Base-by-base conservation (phyloP, 2,329 filamentous ascomycete species). In the Didymosphaeria variabile region DNA sequence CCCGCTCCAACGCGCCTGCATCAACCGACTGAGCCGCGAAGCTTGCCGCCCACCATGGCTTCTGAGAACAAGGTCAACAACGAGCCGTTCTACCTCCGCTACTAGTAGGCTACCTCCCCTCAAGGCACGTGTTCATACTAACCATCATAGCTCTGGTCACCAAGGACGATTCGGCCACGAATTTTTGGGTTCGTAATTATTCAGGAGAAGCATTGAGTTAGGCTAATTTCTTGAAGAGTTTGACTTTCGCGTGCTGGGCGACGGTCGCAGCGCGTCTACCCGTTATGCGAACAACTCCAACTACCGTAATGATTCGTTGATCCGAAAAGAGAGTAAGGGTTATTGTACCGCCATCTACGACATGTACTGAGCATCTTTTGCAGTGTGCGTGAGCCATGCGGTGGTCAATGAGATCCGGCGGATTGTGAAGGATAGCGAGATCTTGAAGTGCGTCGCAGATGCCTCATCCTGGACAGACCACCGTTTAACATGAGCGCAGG, bases 251-350 rank as follows among this genome's bases (percentile, higher is more conserved):
- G 92, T 93, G 26, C 87, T 98, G 49, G 93, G 93, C 57, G 95
- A 99, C 78, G 95, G 95, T 55, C 89, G 92, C 63, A 97, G 94
- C 77, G 95, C 95, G 8, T 92, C 95, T 55, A 93, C 94, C 34
- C 90, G 95, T 80, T 99, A 99, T 82, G 95, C 95, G 67, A 99
- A 99, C 85, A 99, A 99, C 81, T 98, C 94, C 60, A 99, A 99
- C 82, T 99, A 99, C 82, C 90, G 95, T 75, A 99, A 99, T 81
- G 95, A 99, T 79, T 97, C 94, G 65, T 84, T 99, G 70, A 99
- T 99, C 76, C 91, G 95, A 67, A 99, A 99, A 94, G 95, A 99
- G 84, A 99, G 95, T 97, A 84, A 71, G 93, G 17, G 80, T 19
- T 34, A 8, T 46, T 19, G 8, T 61, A 52, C 64, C 59, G 3